A percentile compares a stretch with the other conserved stretches of the same genome.
Conservation (phyloP, 164 flowering plant species). For the Warburgia ugandensis region DNA sequence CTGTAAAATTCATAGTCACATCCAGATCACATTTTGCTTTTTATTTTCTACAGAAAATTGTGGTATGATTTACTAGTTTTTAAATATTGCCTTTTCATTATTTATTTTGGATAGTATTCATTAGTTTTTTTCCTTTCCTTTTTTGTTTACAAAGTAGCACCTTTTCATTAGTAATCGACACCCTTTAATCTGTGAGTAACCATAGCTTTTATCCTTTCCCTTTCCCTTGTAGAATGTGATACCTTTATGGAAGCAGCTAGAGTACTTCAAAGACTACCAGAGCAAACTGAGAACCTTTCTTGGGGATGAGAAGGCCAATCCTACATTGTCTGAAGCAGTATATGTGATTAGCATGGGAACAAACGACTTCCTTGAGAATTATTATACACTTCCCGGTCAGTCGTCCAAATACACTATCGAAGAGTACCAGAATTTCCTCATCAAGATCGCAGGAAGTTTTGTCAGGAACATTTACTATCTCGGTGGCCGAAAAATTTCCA, state of each 20-base stretch:
- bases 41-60: too few species aligned
- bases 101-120: too few species aligned
- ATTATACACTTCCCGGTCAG: slow-evolving; percentile 15
- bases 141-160: too few species aligned
- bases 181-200: too few species aligned
- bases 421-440: slow-evolving; percentile 25
- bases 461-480: slow-evolving; percentile 9
- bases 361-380: slow-evolving; percentile 52
- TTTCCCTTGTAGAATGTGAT: slow-evolving; percentile 66
- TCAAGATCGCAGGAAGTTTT: slow-evolving; percentile 16
- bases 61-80: too few species aligned
- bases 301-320: slow-evolving; percentile 33
- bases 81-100: too few species aligned
- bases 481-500: slow-evolving; percentile 39
- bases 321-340: slow-evolving; percentile 29
- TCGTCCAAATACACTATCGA: slow-evolving; percentile 7
- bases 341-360: slow-evolving; percentile 63
- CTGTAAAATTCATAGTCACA: too few species aligned
- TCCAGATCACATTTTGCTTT: too few species aligned
- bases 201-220: too few species aligned
- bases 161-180: too few species aligned
- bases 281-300: slow-evolving; percentile 24
- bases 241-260: slow-evolving; percentile 57
- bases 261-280: slow-evolving; percentile 57
- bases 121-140: too few species aligned